A percentile compares a stretch with the other conserved stretches of the same genome.
Conservation (phyloP, 129 eudicot genomes). For the Arctium lappa region DNA sequence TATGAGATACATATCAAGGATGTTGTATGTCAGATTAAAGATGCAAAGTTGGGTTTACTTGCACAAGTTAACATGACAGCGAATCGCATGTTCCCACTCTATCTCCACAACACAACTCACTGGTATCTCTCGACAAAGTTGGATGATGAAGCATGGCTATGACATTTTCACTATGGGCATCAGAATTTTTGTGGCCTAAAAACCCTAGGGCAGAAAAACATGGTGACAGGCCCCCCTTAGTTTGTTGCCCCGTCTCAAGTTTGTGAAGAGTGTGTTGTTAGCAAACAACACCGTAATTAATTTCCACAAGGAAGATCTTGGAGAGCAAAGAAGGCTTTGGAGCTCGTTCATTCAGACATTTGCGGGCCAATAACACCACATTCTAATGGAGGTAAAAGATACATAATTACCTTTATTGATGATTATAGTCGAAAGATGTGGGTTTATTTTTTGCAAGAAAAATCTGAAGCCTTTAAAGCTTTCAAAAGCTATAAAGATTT, state of each 20-base stretch:
- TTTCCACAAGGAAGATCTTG: not conserved
- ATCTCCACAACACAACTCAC: no score
- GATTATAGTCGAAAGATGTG: no score
- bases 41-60: not conserved
- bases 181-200: not conserved
- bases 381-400: conserved; percentile 3
- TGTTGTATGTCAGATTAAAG: no score
- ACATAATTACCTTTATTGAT: no score
- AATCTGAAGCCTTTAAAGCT: not conserved
- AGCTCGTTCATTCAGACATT: not conserved
- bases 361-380: not conserved
- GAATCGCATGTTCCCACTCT: not conserved
- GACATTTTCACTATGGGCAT: no score
- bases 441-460: no score
- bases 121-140: no score
- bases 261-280: conserved; percentile 11
- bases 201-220: not conserved
- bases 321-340: not conserved
- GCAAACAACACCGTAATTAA: not conserved
- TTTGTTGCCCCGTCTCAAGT: not conserved
- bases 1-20: no score
- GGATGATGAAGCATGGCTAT: no score
- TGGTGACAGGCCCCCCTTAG: conserved; percentile 5
- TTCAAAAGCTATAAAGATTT: not conserved
- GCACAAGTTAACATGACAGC: not conserved